phyloP scores from a whole-genome alignment of 2,329 filamentous ascomycete species.

The Gyromitra esculenta region DNA sequence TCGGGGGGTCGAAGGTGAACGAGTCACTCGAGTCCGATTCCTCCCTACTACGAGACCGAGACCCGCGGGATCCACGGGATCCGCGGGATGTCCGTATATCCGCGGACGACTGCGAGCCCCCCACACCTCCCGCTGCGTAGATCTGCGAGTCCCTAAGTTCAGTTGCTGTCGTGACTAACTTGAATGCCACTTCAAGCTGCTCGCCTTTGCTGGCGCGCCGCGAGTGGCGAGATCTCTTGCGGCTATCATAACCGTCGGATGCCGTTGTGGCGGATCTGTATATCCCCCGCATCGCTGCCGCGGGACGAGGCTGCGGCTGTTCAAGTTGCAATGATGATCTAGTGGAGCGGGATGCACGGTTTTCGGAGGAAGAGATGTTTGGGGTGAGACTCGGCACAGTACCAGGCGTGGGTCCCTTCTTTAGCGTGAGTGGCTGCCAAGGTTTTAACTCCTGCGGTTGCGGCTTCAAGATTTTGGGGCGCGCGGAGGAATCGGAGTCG shows the following conservation, averaged over 20 bases:
- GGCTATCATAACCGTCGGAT: neutral
- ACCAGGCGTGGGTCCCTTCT: constrained; percentile 1
- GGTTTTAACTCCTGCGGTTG: constrained; percentile 26
- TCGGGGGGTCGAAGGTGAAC: constrained; percentile 28
- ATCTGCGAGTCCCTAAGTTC: neutral
- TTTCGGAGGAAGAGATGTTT: neutral
- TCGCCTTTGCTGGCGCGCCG: constrained; percentile 8
- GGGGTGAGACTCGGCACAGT: neutral
- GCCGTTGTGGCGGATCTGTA: neutral
- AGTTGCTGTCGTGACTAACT: constrained; percentile 7
- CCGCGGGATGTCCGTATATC: constrained; percentile 11
- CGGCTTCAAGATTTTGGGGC: neutral
- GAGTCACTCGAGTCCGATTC: constrained; percentile 4
- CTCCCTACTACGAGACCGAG: constrained; percentile 8
- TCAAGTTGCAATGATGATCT: neutral
- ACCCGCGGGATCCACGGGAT: constrained; percentile 10
- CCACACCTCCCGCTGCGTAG: neutral
- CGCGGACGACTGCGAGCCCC: constrained; percentile 10
- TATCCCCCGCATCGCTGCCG: neutral
- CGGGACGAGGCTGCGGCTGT: constrained; percentile 3
- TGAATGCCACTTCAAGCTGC: constrained; percentile 1
- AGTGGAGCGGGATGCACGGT: neutral
- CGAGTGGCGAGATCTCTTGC: neutral
- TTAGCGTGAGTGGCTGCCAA: constrained; percentile 28
- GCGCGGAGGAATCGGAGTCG: constrained; percentile 6